Conservation (phyloP, 768 basidiomycete species). For the Pleurotus tuoliensis region DNA sequence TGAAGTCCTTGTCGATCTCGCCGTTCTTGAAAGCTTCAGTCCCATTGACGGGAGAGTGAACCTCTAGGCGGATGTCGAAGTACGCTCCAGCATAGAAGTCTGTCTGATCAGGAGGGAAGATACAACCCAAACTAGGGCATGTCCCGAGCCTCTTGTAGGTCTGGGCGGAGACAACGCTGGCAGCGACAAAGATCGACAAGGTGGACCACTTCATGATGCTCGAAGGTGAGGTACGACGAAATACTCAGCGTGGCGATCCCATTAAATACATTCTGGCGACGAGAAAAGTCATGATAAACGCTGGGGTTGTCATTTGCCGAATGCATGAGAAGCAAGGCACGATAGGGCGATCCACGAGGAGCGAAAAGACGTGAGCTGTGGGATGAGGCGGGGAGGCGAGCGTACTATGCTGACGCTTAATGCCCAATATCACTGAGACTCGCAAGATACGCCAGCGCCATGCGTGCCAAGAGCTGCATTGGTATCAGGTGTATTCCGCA, state of each 20-base stretch:
- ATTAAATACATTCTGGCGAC: background rate
- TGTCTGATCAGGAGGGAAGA: conserved; percentile 41
- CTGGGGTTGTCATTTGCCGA: background rate
- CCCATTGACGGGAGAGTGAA: conserved; percentile 40
- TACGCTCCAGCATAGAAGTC: conserved; percentile 39
- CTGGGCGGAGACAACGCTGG: conserved; percentile 26
- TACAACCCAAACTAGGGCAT: conserved; percentile 37
- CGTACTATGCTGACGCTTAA: background rate
- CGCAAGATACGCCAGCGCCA: no score
- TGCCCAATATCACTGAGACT: background rate
- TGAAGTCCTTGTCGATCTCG: conserved; percentile 35
- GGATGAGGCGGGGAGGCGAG: background rate
- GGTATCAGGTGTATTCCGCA: no score
- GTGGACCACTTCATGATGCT: conserved; percentile 6
- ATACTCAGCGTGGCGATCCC: background rate
- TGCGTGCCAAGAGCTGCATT: no score
- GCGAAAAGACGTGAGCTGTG: background rate
- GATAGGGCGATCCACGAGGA: background rate
- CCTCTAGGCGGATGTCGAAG: conserved; percentile 39
- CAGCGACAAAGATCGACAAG: conserved; percentile 15
- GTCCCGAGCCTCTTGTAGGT: conserved; percentile 36
- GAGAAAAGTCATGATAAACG: conserved; percentile 1
- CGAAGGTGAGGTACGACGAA: background rate
- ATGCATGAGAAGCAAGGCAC: background rate
- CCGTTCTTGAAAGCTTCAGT: conserved; percentile 30